These are phyloP conservation scores for Teunomyces tritomae DNA, from an alignment of 805 yeast genomes.

Conservation along the genomic window DNA sequence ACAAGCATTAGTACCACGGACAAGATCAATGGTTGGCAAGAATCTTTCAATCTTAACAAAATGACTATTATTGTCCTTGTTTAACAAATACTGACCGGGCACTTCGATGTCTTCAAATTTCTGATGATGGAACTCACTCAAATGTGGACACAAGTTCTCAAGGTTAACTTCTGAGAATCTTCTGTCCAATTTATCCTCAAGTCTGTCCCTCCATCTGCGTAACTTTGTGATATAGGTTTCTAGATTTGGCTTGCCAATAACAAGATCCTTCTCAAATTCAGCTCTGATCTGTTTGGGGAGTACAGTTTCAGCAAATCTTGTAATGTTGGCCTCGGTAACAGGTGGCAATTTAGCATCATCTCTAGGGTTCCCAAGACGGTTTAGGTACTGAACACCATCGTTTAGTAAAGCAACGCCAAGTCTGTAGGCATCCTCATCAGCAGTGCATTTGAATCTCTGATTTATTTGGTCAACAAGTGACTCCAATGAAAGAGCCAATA, in stretches of 20 bases:
- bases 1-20: constrained; percentile 87
- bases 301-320: constrained; percentile 89
- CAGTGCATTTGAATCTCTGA: constrained; percentile 87
- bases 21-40: constrained; percentile 81
- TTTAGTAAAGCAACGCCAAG: constrained; percentile 86
- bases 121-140: constrained; percentile 96
- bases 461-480: constrained; percentile 93
- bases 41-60: constrained; percentile 92
- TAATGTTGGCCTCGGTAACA: constrained; percentile 83
- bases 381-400: constrained; percentile 89
- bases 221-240: constrained; percentile 82
- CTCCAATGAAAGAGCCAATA: constrained; percentile 87
- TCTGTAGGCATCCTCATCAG: constrained; percentile 95
- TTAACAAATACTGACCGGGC: constrained; percentile 92
- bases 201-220: constrained; percentile 87
- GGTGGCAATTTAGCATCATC: constrained; percentile 88
- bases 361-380: constrained; percentile 80
- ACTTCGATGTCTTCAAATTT: constrained; percentile 96
- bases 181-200: constrained; percentile 89
- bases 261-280: constrained; percentile 89
- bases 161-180: constrained; percentile 75
- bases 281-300: constrained; percentile 84
- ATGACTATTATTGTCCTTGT: constrained; percentile 84
- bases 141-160: constrained; percentile 90
- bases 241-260: constrained; percentile 79